Evolutionary conservation across 2,329 filamentous ascomycete species (phyloP).

Genomic region (Microcera coccophila): DNA sequence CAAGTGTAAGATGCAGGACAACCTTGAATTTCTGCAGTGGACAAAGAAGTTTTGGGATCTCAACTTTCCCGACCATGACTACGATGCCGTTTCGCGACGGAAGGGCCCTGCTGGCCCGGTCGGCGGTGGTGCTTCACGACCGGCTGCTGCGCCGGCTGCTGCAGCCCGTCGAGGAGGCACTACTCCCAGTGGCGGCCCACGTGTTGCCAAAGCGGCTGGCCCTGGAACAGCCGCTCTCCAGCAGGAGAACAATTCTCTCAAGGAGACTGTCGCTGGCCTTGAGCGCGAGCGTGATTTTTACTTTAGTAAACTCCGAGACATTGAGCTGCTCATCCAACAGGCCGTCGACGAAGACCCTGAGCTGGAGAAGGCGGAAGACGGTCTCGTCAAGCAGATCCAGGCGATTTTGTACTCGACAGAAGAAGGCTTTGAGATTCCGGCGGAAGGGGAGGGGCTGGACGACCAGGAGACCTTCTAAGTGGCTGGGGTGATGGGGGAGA

Average conservation of each 20-base stretch:
- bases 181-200: conserved; percentile 56
- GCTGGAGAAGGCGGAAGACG: conserved; percentile 88
- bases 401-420: conserved; percentile 96
- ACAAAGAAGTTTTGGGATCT: conserved; percentile 97
- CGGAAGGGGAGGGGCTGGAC: conserved; percentile 65
- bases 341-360: conserved; percentile 90
- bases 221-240: conserved; percentile 69
- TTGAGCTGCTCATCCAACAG: conserved; percentile 89
- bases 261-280: conserved; percentile 90
- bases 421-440: conserved; percentile 85
- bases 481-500: conserved; percentile 9
- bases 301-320: conserved; percentile 97
- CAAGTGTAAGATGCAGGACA: conserved; percentile 99
- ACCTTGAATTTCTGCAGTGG: conserved; percentile 98
- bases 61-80: conserved; percentile 94
- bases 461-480: conserved; percentile 76
- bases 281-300: conserved; percentile 98
- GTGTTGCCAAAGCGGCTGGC: conserved; percentile 46
- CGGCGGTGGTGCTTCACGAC: conserved; percentile 44
- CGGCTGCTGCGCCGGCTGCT: conserved; percentile 49
- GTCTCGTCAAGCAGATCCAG: conserved; percentile 93
- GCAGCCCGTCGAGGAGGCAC: conserved; percentile 55
- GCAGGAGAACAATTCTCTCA: conserved; percentile 81
- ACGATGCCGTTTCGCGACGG: conserved; percentile 81
- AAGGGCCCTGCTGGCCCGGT: conserved; percentile 66